Evolutionary conservation across 331 rosid species (phyloP), one percentile per base, ranked within the genome.

Genomic region (Rosa hybrid): DNA sequence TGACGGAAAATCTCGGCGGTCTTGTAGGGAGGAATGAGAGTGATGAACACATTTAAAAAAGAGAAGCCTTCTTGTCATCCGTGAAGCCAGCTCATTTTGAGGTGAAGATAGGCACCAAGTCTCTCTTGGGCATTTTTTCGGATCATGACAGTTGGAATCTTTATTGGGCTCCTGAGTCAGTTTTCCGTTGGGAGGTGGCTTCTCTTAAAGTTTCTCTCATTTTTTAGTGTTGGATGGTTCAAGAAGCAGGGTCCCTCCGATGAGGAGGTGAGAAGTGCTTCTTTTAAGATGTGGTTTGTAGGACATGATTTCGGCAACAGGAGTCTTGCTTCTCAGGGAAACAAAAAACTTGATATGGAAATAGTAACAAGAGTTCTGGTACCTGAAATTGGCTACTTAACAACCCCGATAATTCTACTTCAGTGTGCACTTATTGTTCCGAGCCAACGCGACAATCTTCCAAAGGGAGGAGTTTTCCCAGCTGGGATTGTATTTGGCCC

Each of bases 271-370:
- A 86, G 82, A 67, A 89, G 97, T 44, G 91, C 97, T 27, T 83
- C 94, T 2, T 94, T 94, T 75, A 91, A 92, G 83, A 94, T 94
- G 95, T 91, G 98, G 97, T 92, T 89, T 78, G 85, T 92, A 4
- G 97, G 97, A 57, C 89, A 77, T 20, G 97, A 97, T 74, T 94
- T 59, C 72, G 88, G 90, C 11, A 45, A 88, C 67, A 75, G 25
- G 79, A 83, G 74, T 53, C 84, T 78, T 73, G 89, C 75, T 41
- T 83, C 86, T 0, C 75, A 80, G 25, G 89, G 78, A 80, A 86
- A 86, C 78, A 39, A 45, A 56, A 82, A 94, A 86, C 95, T 95
- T 7, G 90, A 94, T 77, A 80, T 69, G 88, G 95, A 92, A 87
- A 88, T 94, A 45, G 74, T 91, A 51, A 91, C 97, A 3, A 85